A percentile compares a stretch with the other conserved stretches of the same genome.
Conservation (phyloP, 73 alveolate genomes). For the Durusdinium trenchii region DNA sequence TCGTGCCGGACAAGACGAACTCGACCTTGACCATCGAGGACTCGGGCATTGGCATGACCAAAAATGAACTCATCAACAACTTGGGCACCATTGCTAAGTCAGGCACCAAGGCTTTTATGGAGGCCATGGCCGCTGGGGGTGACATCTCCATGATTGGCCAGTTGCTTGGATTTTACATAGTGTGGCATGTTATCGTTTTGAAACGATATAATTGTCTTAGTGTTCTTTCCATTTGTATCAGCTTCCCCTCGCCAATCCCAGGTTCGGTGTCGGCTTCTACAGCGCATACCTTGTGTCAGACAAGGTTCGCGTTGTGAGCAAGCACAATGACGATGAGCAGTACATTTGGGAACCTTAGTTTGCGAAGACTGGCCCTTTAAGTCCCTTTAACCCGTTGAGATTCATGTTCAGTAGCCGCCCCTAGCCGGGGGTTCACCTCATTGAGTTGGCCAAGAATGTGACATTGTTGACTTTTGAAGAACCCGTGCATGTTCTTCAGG, state of each 20-base stretch:
- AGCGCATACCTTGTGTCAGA: no score
- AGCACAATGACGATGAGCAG: slow-evolving; percentile 98
- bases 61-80: slow-evolving; percentile 26
- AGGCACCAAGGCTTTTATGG: slow-evolving; percentile 99
- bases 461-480: no score
- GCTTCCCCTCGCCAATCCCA: no score
- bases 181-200: no score
- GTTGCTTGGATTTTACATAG: not conserved
- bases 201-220: no score
- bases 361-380: no score
- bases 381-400: no score
- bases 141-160: slow-evolving; percentile 53
- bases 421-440: no score
- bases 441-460: no score
- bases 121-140: slow-evolving; percentile 99
- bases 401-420: no score
- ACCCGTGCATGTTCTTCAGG: no score
- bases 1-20: slow-evolving; percentile 99
- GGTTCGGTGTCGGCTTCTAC: no score
- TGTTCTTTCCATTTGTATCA: slow-evolving; percentile 99
- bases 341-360: slow-evolving; percentile 54
- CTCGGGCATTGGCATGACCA: slow-evolving; percentile 96
- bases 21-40: slow-evolving; percentile 99
- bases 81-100: slow-evolving; percentile 99
- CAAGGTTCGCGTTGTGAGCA: slow-evolving; percentile 99